Base-by-base conservation (phyloP, 83 land plant genomes). In the Picea engelmannii region DNA sequence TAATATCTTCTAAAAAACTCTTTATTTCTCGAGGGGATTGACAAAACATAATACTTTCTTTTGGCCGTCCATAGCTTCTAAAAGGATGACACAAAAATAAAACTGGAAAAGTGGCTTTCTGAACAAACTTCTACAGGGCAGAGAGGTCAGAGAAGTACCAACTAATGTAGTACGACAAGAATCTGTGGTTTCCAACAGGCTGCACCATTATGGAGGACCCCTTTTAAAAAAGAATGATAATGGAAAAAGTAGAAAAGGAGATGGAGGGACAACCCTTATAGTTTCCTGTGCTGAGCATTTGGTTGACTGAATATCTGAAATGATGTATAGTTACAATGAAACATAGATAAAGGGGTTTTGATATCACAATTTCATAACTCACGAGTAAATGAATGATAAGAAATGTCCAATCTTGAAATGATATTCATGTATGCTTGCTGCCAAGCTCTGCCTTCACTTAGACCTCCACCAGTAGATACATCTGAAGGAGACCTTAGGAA, bases 301-400 rank as follows among this genome's bases (percentile, higher is more conserved):
- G 58, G 58, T 55, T 55, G 0, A 27, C 27, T 1, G 15, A 69
- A 69, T n/a, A 44, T 73, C 24, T 73, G 76, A 73, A 73, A 10
- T 23, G 47, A 44, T 47, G 11, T 20, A 73, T n/a, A 44, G 44
- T 15, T 24, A 20, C 58, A 73, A 73, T 23, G 20, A 73, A 73
- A 73, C 38, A 73, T 73, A 47, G 58, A 73, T 20, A 73, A 55
- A 23, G 4, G 24, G 47, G 76, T 20, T 73, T 8, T 73, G 4
- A 11, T 20, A 40, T 44, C 58, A 8, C 4, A 47, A 73, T 3
- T 21, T 73, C 58, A 77, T 12, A 8, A 92, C 98, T 89, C 78
- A 96, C 99, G 85, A 15, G 92, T 83, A 87, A 95, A 95, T 64
- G 98, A 86, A 80, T 92, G 92, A 86, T 87, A 93, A 49, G 91